These are phyloP conservation scores for Phytopythium aichiense DNA, from an alignment of 352 stramenopile genomes.

Conservation along the genomic window DNA sequence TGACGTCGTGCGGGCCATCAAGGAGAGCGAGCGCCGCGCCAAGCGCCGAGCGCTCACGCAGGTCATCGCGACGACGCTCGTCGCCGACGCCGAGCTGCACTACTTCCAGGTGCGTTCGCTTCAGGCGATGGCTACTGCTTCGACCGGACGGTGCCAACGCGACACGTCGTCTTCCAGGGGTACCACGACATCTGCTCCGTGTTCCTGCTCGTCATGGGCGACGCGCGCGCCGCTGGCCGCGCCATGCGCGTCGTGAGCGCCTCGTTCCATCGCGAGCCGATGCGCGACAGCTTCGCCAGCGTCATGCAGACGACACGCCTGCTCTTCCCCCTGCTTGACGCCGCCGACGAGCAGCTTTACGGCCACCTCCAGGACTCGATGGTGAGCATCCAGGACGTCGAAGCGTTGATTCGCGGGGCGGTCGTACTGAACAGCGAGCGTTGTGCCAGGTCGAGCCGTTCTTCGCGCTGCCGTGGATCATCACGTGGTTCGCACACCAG, in stretches of 20 bases:
- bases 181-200: constrained; percentile 93
- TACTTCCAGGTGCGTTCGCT: constrained; percentile 62
- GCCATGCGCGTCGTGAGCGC: constrained; percentile 72
- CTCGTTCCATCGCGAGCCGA: constrained; percentile 89
- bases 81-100: constrained; percentile 45
- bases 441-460: constrained; percentile 86
- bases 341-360: constrained; percentile 60
- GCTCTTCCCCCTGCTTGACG: constrained; percentile 64
- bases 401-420: constrained; percentile 32
- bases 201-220: constrained; percentile 74
- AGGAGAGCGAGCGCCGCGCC: constrained; percentile 52
- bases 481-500: constrained; percentile 95
- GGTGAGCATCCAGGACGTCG: not conserved
- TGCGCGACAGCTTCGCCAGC: constrained; percentile 79
- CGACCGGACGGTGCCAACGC: not conserved
- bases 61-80: constrained; percentile 53
- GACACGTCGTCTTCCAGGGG: constrained; percentile 36
- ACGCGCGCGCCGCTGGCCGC: constrained; percentile 53
- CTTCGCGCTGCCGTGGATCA: constrained; percentile 92
- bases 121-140: too few relatives aligned
- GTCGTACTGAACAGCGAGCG: constrained; percentile 12
- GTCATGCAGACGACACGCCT: constrained; percentile 65
- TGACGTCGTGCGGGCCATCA: constrained; percentile 52
- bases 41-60: constrained; percentile 62
- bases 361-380: constrained; percentile 41